phyloP scores from a whole-genome alignment of 257 asterid genomes.

The Gentiana dahurica region DNA sequence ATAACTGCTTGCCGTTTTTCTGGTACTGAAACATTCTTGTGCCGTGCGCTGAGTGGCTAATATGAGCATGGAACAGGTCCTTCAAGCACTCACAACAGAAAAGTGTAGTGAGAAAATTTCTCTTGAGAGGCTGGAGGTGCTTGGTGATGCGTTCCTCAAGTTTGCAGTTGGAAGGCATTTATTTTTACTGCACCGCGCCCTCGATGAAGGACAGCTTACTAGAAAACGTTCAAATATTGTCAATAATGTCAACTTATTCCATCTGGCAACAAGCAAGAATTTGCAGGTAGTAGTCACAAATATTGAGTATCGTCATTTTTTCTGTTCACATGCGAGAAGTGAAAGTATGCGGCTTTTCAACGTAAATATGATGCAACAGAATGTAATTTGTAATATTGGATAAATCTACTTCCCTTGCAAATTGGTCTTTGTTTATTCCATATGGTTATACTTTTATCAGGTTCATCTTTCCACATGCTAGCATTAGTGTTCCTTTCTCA shows the following conservation, averaged over 20 bases:
- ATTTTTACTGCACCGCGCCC: slow-evolving; percentile 55
- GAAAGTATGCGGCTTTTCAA: neutral
- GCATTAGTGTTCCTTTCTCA: no score
- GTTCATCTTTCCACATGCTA: no score
- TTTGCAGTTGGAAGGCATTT: slow-evolving; percentile 87
- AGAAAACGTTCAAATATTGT: slow-evolving; percentile 79
- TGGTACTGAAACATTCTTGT: neutral
- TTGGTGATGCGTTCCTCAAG: slow-evolving; percentile 98
- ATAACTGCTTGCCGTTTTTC: slow-evolving; percentile 5
- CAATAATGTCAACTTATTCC: slow-evolving; percentile 60
- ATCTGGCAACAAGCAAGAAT: slow-evolving; percentile 50
- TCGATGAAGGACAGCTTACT: slow-evolving; percentile 94
- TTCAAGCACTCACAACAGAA: slow-evolving; percentile 98
- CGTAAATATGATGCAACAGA: neutral
- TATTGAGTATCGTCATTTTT: neutral
- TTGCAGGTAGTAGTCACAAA: slow-evolving; percentile 54
- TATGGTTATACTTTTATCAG: no score
- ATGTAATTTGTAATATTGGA: neutral
- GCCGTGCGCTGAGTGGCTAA: slow-evolving; percentile 13
- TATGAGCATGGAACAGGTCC: slow-evolving; percentile 55
- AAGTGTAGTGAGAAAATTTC: slow-evolving; percentile 73
- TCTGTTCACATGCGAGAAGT: neutral
- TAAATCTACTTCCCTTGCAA: no score
- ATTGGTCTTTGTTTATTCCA: no score
- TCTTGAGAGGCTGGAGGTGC: slow-evolving; percentile 97